Base-by-base conservation (phyloP, 495 filamentous ascomycete genomes). In the Entonaema liquescens region DNA sequence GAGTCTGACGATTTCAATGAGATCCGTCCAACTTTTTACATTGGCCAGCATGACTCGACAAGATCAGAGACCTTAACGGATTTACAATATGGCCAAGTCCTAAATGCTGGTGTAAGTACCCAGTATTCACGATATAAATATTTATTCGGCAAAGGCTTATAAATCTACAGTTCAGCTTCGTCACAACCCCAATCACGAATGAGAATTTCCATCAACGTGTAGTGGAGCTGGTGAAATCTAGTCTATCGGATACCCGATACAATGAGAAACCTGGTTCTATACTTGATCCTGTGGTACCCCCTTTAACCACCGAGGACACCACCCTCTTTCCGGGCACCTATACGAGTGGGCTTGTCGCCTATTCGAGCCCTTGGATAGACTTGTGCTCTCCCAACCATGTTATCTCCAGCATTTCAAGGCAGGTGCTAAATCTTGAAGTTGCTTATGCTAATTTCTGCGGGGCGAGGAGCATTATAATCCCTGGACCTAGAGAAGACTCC, bases 401-500 rank as follows among this genome's bases (percentile, higher is more conserved):
- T 65, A 89, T 97, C 63, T 88, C 92, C 1, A 89, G 92, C 75
- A 82, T 98, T 60, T 97, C 94, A 12, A 88, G 91, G 29, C 94
- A 97, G 76, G 92, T 97, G 2, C 80, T 99, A 53, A 93, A 93
- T 77, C 82, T 95, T 58, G 95, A 99, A 72, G 87, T 98, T 17
- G 90, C 92, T 21, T 99, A 98, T 79, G 96, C 95, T 36, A 93
- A 92, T 55, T 99, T 98, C 81, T 97, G 93, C 76, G 95, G 95
- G 15, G 85, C 94, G 66, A 88, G 88, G 21, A 96, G 91, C 77
- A 84, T 99, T 40, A 82, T 98, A 59, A 81, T 98, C 31, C 89
- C 89, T 2, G 92, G 93, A 4, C 95, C 94, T 1, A 89, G 75
- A 76, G 85, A 69, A 77, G 86, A 76, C 50, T 74, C 70, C 9